Evolutionary conservation across 2,329 filamentous ascomycete species (phyloP).

Genomic region (Leptographium wingfieldii): DNA sequence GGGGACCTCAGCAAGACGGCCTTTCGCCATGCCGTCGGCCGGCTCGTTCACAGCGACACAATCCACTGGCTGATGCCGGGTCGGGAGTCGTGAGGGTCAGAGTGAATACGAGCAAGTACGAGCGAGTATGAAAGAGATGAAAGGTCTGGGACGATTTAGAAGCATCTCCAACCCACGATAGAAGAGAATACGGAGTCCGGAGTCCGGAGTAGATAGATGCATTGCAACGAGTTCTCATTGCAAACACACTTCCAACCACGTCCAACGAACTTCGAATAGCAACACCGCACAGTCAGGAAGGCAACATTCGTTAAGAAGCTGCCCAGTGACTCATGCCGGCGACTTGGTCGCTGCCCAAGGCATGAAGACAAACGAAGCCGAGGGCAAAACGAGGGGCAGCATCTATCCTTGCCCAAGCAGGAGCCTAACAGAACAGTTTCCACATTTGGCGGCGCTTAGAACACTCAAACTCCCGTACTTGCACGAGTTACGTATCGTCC

Average conservation of each 20-base stretch:
- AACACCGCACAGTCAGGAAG: no score
- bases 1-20: background rate
- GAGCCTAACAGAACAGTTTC: no score
- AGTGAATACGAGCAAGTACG: background rate
- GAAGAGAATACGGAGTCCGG: background rate
- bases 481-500: no score
- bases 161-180: background rate
- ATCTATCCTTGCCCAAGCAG: no score
- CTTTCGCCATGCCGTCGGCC: constrained; percentile 5
- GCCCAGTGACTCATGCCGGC: background rate
- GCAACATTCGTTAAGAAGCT: no score
- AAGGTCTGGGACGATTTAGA: background rate
- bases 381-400: no score
- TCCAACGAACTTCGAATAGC: no score
- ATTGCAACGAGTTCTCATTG: no score
- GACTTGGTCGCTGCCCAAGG: background rate
- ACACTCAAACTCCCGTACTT: no score
- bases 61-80: constrained; percentile 7
- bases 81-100: background rate
- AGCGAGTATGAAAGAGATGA: background rate
- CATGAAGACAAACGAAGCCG: background rate
- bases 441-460: no score
- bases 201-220: no score
- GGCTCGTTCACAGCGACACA: constrained; percentile 4
- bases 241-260: no score